Conservation (phyloP, 495 filamentous ascomycete species). For the Lophium mytilinum region DNA sequence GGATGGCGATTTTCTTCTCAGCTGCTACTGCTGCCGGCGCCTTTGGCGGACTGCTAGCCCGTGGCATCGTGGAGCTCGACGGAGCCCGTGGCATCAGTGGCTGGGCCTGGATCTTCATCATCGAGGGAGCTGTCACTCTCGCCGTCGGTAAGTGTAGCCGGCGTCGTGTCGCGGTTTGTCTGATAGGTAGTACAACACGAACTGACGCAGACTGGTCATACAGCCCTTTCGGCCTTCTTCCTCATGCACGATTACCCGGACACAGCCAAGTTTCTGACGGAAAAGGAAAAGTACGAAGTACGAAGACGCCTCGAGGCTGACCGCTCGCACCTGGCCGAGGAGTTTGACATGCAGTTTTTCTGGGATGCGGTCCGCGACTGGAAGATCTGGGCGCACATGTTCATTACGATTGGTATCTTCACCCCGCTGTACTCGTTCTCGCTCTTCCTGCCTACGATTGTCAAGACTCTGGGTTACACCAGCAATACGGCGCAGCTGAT, state of each 20-base stretch:
- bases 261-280: slow-evolving; percentile 23
- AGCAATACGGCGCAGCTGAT: slow-evolving; percentile 68
- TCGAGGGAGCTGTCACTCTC: slow-evolving; percentile 28
- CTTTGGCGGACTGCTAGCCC: slow-evolving; percentile 28
- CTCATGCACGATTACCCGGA: slow-evolving; percentile 28
- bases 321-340: slow-evolving; percentile 17
- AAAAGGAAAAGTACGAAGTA: slow-evolving; percentile 21
- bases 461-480: slow-evolving; percentile 62
- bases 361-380: slow-evolving; percentile 20
- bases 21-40: slow-evolving; percentile 40
- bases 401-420: slow-evolving; percentile 33
- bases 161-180: slow-evolving; percentile 1
- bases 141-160: slow-evolving; percentile 21
- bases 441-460: slow-evolving; percentile 82
- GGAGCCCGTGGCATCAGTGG: slow-evolving; percentile 12
- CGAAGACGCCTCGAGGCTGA: slow-evolving; percentile 25
- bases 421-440: slow-evolving; percentile 69
- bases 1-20: slow-evolving; percentile 31
- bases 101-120: slow-evolving; percentile 31
- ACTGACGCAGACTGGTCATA: slow-evolving; percentile 11
- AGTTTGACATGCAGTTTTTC: slow-evolving; percentile 21
- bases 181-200: neutral
- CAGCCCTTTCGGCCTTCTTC: slow-evolving; percentile 23
- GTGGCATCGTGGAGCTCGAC: slow-evolving; percentile 22
- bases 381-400: slow-evolving; percentile 28